Percentiles rank a stretch among this genome's conserved stretches.
Conservation (phyloP, 116 monocot species). For the Papilionanthe hybrid region DNA sequence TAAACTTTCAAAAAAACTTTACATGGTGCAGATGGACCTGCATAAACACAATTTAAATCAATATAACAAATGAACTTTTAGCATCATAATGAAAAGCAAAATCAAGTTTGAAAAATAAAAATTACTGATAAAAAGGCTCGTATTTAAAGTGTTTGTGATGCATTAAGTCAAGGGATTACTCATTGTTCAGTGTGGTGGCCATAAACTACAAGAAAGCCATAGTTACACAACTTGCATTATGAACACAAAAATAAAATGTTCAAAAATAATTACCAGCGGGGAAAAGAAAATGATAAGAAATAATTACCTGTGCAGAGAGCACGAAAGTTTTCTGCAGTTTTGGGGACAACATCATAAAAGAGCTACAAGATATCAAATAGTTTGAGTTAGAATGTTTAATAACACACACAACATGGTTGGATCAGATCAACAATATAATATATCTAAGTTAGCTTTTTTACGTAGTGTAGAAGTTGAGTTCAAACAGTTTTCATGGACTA, state of each 20-base stretch:
- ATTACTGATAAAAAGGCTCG: background rate
- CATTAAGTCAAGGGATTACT: background rate
- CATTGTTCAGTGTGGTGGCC: background rate
- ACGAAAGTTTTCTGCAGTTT: slow-evolving; percentile 57
- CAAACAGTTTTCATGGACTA: background rate
- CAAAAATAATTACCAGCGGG: slow-evolving; percentile 28
- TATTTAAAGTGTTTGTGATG: background rate
- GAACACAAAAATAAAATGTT: no score
- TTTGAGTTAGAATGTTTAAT: background rate
- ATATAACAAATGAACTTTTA: background rate
- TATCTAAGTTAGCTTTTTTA: background rate
- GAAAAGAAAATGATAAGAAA: no score
- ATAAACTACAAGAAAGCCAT: background rate
- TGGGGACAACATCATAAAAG: slow-evolving; percentile 49
- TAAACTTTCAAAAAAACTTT: background rate
- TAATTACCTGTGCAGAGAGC: slow-evolving; percentile 51
- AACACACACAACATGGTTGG: background rate
- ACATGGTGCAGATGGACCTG: background rate
- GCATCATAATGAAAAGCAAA: background rate
- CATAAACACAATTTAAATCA: background rate
- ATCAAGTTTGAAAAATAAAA: background rate
- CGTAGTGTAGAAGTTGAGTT: background rate
- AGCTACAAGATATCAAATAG: slow-evolving; percentile 28
- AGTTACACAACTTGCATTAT: background rate
- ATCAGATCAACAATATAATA: background rate